Conservation (phyloP, 2,329 filamentous ascomycete genomes). For the Xylariales sp. region DNA sequence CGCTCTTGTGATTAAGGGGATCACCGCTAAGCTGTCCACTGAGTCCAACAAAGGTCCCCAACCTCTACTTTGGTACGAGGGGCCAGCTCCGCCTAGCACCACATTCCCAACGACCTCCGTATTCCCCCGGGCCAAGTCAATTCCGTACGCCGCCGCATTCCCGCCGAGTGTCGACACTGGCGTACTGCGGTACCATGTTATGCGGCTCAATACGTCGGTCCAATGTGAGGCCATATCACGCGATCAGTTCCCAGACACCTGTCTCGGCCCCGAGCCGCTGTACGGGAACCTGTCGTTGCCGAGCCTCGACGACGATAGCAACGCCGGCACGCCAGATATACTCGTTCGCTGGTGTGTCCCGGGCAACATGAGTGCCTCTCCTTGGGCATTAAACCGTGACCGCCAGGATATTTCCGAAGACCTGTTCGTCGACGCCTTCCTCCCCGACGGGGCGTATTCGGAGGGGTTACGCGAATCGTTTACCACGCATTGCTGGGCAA, state of each 20-base stretch:
- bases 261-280: conserved; percentile 1
- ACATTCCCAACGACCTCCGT: too few species aligned
- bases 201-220: conserved; percentile 12
- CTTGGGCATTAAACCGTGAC: not conserved
- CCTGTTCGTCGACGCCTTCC: not conserved
- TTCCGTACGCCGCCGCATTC: not conserved
- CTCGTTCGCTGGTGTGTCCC: conserved; percentile 13
- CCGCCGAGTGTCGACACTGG: not conserved
- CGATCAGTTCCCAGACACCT: conserved; percentile 8
- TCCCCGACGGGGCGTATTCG: not conserved
- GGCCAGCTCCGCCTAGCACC: too few species aligned
- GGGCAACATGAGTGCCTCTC: not conserved
- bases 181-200: conserved; percentile 17
- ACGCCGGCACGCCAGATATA: not conserved
- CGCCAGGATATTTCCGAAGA: conserved; percentile 12
- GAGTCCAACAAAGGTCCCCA: not conserved
- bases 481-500: conserved; percentile 11
- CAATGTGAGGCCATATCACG: not conserved
- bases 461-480: not conserved
- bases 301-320: not conserved
- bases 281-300: conserved; percentile 7
- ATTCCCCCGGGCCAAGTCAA: too few species aligned
- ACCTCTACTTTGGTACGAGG: not conserved
- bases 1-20: not conserved
- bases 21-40: conserved; percentile 1